Base-by-base conservation (phyloP, 2,329 filamentous ascomycete species). In the Botrytis aclada region DNA sequence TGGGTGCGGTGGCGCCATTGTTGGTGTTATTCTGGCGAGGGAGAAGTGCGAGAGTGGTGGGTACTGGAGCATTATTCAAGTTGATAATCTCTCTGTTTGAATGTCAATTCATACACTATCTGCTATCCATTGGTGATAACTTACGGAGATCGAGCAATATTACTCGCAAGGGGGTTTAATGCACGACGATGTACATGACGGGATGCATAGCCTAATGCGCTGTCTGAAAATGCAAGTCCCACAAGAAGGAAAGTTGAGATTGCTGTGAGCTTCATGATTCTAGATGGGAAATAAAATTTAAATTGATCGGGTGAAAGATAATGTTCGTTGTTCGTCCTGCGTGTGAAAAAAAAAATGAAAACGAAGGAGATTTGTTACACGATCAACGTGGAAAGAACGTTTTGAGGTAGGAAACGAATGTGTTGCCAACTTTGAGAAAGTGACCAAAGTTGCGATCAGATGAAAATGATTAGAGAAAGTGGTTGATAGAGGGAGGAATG, bases 311-410 rank as follows among this genome's bases (percentile, higher is more conserved):
- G 25, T 12, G 10, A 16, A 58, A 20, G 29, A 47, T 60, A 20
- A 12, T 41, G 34, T 47, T 20, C 10, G 43, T 25, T 22, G 3
- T n/a, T 45, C 4, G 14, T 29, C 8, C 12, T 34, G 39, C 20
- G 12, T 3, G n/a, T 41, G 20, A 43, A 47, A 63, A 20, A 9
- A 37, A n/a, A n/a, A 25, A 5, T 6, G 29, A 45, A 34, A 63
- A 25, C 3, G 45, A 34, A 39, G 8, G 18, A 66, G n/a, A 37
- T n/a, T 4, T n/a, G 5, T 12, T 58, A 20, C 70, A 71, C 70
- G 61, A 66, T 71, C 70, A 66, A 71, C 47, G 70, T 32, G 61
- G n/a, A 58, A 43, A 58, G 39, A 37, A 22, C 29, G n/a, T 47
- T 32, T 58, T 10, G 47, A 37, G 12, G 22, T 51, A 29, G 45